Evolutionary conservation across 352 stramenopile species (phyloP).

Genomic region (Thalassiosira ordinaria): DNA sequence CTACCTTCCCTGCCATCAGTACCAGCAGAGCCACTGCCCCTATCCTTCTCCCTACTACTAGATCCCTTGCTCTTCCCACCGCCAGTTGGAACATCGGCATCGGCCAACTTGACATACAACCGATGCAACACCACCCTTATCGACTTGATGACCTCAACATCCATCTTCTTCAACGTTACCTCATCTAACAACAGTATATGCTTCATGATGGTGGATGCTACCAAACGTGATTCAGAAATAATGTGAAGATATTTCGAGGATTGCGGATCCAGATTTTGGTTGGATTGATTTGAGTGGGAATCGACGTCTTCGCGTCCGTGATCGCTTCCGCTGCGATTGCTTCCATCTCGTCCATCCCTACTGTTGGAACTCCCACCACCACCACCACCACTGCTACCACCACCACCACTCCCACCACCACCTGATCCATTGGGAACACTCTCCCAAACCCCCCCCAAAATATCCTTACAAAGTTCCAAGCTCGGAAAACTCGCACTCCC

Average conservation of each 20-base stretch:
- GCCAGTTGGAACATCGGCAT: background rate
- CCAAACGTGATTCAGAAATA: background rate
- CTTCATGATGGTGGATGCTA: constrained; percentile 65
- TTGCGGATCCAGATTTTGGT: constrained; percentile 17
- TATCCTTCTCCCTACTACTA: constrained; percentile 17
- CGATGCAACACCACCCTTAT: constrained; percentile 63
- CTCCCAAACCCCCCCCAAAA: constrained; percentile 56
- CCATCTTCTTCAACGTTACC: constrained; percentile 69
- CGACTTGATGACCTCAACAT: constrained; percentile 58
- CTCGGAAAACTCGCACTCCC: constrained; percentile 45
- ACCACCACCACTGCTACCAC: background rate
- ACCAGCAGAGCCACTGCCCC: no score
- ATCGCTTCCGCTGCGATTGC: background rate
- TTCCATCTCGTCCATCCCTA: background rate
- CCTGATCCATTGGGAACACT: constrained; percentile 6
- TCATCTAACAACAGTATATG: constrained; percentile 69
- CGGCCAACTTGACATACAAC: constrained; percentile 63
- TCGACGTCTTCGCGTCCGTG: background rate
- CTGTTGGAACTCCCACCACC: background rate
- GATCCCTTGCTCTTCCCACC: background rate
- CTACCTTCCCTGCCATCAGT: no score
- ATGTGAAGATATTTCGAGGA: constrained; percentile 28
- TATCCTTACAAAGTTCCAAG: constrained; percentile 57
- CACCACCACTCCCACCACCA: background rate
- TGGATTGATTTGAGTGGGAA: background rate